Conservation (phyloP, 352 stramenopile species). For the Pythium phragmiticola region DNA sequence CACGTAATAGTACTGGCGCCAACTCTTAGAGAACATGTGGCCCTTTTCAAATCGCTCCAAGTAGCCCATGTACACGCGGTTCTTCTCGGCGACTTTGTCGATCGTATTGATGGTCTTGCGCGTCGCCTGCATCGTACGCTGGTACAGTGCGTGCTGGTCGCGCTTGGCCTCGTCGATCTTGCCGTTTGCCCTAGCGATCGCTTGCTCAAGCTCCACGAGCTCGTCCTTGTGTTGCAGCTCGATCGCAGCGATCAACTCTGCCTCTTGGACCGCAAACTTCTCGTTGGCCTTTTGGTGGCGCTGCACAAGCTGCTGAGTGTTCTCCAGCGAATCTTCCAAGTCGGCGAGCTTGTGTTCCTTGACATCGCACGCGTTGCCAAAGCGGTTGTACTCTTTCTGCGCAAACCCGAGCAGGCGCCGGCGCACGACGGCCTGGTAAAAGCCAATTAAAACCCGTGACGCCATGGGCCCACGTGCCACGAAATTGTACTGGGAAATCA, state of each 20-base stretch:
- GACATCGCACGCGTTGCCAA: constrained; percentile 46
- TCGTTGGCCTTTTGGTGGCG: constrained; percentile 47
- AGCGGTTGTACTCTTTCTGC: constrained; percentile 62
- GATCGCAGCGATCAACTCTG: constrained; percentile 44
- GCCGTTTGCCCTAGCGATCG: constrained; percentile 38
- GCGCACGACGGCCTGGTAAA: constrained; percentile 56
- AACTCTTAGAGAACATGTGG: constrained; percentile 68
- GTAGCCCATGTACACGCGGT: constrained; percentile 64
- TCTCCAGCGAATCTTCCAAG: constrained; percentile 46
- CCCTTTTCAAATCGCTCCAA: constrained; percentile 77
- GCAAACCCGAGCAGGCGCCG: constrained; percentile 44
- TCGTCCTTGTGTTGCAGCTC: constrained; percentile 44
- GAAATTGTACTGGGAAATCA: constrained; percentile 81
- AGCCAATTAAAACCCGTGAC: constrained; percentile 49
- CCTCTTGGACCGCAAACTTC: constrained; percentile 51
- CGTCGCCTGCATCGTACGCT: constrained; percentile 76
- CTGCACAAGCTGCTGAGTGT: constrained; percentile 45
- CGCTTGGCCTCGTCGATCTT: constrained; percentile 50
- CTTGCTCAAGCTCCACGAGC: constrained; percentile 34
- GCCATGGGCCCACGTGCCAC: constrained; percentile 54
- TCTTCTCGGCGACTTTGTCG: constrained; percentile 64
- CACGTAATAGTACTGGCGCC: constrained; percentile 79
- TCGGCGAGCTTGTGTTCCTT: constrained; percentile 51
- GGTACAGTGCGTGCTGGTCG: constrained; percentile 66
- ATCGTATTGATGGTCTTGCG: constrained; percentile 77